These are phyloP conservation scores for Aspergillus biplanus DNA, from an alignment of 495 filamentous ascomycete species.

Conservation along the genomic window DNA sequence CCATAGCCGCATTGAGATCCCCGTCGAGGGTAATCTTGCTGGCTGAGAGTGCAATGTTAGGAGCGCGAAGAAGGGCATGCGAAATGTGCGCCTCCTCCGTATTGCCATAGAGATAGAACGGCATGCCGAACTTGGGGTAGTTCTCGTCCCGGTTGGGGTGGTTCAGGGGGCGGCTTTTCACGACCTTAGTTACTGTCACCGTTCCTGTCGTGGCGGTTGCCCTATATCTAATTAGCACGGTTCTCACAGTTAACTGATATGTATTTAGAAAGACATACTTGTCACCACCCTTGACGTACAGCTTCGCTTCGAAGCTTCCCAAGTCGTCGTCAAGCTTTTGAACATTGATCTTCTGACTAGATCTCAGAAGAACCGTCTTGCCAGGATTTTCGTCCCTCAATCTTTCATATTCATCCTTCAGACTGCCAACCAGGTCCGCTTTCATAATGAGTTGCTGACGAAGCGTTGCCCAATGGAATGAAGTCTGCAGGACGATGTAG, in stretches of 20 bases:
- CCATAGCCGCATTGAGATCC: conserved; percentile 1
- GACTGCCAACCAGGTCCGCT: conserved; percentile 22
- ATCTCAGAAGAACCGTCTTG: background rate
- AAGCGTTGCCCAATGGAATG: conserved; percentile 38
- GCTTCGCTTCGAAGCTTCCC: no score
- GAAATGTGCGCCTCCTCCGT: conserved; percentile 33
- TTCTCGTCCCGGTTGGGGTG: conserved; percentile 33
- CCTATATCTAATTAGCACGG: background rate
- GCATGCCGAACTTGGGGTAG: conserved; percentile 40
- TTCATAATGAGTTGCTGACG: conserved; percentile 38
- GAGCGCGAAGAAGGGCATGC: conserved; percentile 37
- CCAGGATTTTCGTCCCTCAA: background rate
- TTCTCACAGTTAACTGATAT: background rate
- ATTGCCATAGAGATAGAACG: conserved; percentile 52
- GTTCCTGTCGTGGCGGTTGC: background rate
- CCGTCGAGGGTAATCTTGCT: background rate
- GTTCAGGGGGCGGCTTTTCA: conserved; percentile 35
- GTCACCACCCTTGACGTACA: no score
- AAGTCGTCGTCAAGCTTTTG: no score
- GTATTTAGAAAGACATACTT: background rate
- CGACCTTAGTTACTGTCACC: conserved; percentile 13
- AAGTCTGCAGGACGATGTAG: conserved; percentile 35
- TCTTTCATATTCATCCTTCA: background rate
- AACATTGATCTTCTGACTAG: background rate
- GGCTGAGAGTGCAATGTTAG: conserved; percentile 9